These are phyloP conservation scores for Tuber borchii DNA, from an alignment of 495 filamentous ascomycete species.

Conservation along the genomic window DNA sequence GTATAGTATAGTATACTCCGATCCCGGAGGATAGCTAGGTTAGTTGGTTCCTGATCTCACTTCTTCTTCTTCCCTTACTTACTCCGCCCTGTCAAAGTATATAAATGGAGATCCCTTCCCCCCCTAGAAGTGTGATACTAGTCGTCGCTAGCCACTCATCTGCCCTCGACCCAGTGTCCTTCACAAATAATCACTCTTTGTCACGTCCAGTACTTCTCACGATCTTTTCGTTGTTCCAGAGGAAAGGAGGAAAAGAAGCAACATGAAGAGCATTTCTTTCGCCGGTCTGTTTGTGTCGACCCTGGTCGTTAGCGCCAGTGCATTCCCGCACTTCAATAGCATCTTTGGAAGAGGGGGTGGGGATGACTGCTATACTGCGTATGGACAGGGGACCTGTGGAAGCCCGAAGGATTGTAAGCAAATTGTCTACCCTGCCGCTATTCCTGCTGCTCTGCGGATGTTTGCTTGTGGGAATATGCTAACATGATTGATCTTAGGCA, in stretches of 20 bases:
- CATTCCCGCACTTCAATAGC: not conserved
- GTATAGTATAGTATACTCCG: not conserved
- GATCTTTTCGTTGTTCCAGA: not conserved
- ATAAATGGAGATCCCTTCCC: not conserved
- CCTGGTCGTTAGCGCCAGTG: not conserved
- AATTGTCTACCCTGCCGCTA: not conserved
- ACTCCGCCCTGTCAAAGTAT: not conserved
- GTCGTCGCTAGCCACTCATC: not conserved
- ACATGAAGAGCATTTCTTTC: not conserved
- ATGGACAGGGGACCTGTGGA: not conserved
- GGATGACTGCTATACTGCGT: not conserved
- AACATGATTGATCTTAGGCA: not conserved
- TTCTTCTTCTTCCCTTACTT: not conserved
- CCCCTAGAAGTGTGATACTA: not conserved
- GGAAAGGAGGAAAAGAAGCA: not conserved
- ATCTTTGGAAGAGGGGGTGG: not conserved
- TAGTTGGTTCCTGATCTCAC: not conserved
- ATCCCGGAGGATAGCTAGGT: not conserved
- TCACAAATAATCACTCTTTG: not conserved
- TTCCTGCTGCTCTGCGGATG: not conserved
- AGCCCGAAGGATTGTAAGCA: not conserved
- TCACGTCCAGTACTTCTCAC: not conserved
- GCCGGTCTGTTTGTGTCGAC: not conserved
- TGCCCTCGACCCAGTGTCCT: not conserved
- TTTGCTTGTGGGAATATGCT: not conserved